Evolutionary conservation across 805 yeast species (phyloP), one percentile per base, ranked within the genome.

Genomic region (Wickerhamomyces canadensis): DNA sequence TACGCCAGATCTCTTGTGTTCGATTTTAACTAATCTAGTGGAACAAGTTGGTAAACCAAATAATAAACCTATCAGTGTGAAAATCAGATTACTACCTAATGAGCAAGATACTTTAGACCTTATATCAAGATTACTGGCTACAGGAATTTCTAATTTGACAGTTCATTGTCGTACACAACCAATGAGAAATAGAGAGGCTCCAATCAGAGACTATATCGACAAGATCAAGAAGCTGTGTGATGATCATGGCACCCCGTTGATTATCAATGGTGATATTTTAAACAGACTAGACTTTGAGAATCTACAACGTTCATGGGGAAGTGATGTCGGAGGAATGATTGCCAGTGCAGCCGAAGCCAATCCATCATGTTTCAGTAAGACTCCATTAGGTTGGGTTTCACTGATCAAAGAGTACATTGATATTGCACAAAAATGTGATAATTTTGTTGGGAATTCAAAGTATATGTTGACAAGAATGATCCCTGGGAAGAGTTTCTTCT

Each of bases 301-400:
- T 19, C 52, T 89, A 29, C 80, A 76, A 50, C 47, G 60, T 9
- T 55, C 60, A n/a, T 74, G 72, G 47, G 76, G 80, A 1, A 69
- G 70, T 2, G 74, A 74, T 35, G 62, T 82, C n/a, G 95, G 98
- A 4, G 89, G 86, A 6, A 91, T 93, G 98, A 78, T 89, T 51
- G 98, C 97, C 1, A 82, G 86, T 23, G 77, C 78, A 22, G 98
- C 97, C 0, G 98, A 93, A 60, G 54, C 72, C 6, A 89, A 93
- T 54, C 93, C 95, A 7, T 70, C 95, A 1, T 80, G 85, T 27
- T 93, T 93, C 57, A 57, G 58, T 22, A 11, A 26, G 22, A 36
- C 24, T 1, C 67, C 68, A 4, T 55, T 69, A 33, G 64, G 73
- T 0, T 84, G 91, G 84, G 66, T 61, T 19, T 54, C 64, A 19